These are phyloP conservation scores for Ceratobasidium sp. DNA, from an alignment of 1,284 basidiomycete genomes.

Conservation along the genomic window DNA sequence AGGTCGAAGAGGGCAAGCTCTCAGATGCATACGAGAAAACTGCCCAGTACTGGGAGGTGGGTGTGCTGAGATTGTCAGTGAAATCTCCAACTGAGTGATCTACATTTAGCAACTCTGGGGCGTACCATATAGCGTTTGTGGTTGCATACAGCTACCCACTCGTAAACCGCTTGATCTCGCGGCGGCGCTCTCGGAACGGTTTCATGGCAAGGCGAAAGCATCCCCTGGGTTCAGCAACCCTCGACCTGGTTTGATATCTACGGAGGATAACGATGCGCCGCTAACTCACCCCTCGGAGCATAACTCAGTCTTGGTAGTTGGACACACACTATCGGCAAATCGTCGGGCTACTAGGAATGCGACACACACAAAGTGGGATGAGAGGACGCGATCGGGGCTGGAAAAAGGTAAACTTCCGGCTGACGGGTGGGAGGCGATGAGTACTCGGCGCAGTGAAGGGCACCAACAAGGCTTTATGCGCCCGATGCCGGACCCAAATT, in stretches of 20 bases:
- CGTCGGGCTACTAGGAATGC: not conserved
- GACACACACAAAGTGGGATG: constrained; percentile 10
- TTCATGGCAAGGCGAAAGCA: constrained; percentile 31
- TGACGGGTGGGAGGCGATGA: constrained; percentile 30
- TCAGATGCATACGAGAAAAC: constrained; percentile 49
- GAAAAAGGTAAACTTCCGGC: constrained; percentile 7
- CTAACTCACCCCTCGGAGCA: constrained; percentile 50
- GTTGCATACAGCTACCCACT: constrained; percentile 44
- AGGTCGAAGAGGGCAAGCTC: constrained; percentile 49
- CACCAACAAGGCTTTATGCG: constrained; percentile 26
- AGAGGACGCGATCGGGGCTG: not conserved
- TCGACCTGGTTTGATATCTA: constrained; percentile 45
- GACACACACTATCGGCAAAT: constrained; percentile 12
- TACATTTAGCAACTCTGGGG: constrained; percentile 20
- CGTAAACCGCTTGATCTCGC: constrained; percentile 23
- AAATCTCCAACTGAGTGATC: not conserved
- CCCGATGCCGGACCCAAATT: constrained; percentile 9
- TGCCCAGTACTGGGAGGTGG: constrained; percentile 48
- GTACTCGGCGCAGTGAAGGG: not conserved
- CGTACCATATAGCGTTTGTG: constrained; percentile 22
- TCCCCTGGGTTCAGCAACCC: constrained; percentile 32
- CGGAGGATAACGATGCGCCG: constrained; percentile 45
- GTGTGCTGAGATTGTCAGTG: too few relatives aligned
- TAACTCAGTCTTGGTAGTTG: constrained; percentile 45
- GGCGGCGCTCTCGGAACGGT: not conserved